Percentiles rank a stretch among this genome's conserved stretches.
Conservation (phyloP, 371 early-diverging fungal genomes). For the Actinomortierella wolfii region DNA sequence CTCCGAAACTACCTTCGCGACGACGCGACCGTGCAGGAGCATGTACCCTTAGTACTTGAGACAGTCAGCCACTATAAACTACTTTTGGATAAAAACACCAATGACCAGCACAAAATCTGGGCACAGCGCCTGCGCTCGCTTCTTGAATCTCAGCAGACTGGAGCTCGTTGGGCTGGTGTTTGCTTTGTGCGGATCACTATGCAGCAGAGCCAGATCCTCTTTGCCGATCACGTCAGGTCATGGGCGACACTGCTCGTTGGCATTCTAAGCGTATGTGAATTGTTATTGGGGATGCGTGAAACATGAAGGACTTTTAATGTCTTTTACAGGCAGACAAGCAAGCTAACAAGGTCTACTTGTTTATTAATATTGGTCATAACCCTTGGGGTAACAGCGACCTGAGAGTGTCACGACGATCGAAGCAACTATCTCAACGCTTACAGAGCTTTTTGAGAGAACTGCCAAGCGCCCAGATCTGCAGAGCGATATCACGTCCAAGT, state of each 20-base stretch:
- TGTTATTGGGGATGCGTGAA: no score
- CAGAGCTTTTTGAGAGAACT: conserved; percentile 54
- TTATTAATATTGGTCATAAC: background rate
- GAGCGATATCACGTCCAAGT: conserved; percentile 59
- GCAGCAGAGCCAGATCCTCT: conserved; percentile 54
- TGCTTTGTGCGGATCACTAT: conserved; percentile 55
- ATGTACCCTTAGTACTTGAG: conserved; percentile 55
- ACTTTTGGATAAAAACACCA: conserved; percentile 37
- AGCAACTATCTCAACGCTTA: conserved; percentile 52
- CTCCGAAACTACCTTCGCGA: conserved; percentile 40
- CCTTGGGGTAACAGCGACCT: conserved; percentile 44
- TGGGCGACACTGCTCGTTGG: conserved; percentile 49
- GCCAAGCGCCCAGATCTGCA: conserved; percentile 60
- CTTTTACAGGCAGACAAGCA: background rate
- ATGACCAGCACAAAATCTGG: conserved; percentile 56
- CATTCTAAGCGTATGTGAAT: conserved; percentile 27
- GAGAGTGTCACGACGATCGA: conserved; percentile 50
- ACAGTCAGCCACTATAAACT: conserved; percentile 51
- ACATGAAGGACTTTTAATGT: background rate
- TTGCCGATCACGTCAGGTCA: conserved; percentile 48
- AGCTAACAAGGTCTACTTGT: background rate
- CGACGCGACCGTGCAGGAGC: conserved; percentile 28
- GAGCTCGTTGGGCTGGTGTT: conserved; percentile 62
- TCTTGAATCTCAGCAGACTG: conserved; percentile 56
- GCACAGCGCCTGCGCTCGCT: conserved; percentile 58